Percentiles rank a stretch among this genome's conserved stretches.
Conservation (phyloP, 495 filamentous ascomycete species). For the Aspergillus mulundensis region DNA sequence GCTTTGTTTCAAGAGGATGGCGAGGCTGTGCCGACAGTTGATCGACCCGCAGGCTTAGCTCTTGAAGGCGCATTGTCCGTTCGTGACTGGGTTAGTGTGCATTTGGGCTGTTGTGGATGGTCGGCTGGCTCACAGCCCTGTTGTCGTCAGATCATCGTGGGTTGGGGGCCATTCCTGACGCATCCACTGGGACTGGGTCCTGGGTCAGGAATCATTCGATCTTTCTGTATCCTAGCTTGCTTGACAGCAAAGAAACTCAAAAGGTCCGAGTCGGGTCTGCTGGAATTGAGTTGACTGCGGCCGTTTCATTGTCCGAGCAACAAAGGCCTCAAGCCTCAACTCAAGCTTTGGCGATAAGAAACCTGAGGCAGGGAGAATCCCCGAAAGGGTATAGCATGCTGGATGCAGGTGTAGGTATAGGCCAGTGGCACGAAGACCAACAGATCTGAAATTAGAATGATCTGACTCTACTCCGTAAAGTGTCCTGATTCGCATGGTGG, state of each 20-base stretch:
- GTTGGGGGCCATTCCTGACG: constrained; percentile 3
- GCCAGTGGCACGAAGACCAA: not conserved
- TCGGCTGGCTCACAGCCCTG: constrained; percentile 8
- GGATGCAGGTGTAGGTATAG: no score
- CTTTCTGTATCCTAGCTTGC: no score
- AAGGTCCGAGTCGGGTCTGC: no score
- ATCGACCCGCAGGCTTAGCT: not conserved
- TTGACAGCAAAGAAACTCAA: no score
- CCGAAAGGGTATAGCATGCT: not conserved
- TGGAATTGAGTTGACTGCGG: no score
- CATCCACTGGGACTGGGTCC: no score
- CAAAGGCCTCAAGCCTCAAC: no score
- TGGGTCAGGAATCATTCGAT: no score
- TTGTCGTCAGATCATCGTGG: not conserved
- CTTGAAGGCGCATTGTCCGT: not conserved
- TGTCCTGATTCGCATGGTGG: not conserved
- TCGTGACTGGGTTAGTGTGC: not conserved
- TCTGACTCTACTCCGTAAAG: not conserved
- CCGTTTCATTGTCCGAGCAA: no score
- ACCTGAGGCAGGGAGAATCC: not conserved
- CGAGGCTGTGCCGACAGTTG: not conserved
- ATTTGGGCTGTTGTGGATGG: constrained; percentile 1
- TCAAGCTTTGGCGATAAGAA: no score
- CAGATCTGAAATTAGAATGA: not conserved
- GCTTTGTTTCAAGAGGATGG: constrained; percentile 9